phyloP scores from a whole-genome alignment of 805 yeast species.

The Sugiyamaella valdiviana region DNA sequence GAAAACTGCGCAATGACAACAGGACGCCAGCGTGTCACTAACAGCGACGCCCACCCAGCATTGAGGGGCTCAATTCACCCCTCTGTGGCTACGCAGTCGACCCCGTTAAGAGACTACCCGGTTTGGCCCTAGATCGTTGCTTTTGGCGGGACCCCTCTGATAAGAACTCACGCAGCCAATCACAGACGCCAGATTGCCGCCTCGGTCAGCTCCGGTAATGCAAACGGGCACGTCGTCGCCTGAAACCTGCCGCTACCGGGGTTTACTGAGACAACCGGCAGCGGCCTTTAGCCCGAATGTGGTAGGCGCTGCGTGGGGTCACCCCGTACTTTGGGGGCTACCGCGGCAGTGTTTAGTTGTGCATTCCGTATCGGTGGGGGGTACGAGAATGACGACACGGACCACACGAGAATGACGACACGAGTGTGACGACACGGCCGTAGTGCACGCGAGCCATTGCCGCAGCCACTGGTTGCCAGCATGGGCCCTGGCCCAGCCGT shows the following conservation, averaged over 20 bases:
- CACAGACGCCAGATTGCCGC: not conserved
- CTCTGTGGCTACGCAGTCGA: not conserved
- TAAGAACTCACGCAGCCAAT: not conserved
- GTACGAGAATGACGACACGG: too few relatives aligned
- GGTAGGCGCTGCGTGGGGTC: not conserved
- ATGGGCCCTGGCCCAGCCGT: too few relatives aligned
- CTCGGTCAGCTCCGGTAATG: conserved; percentile 3
- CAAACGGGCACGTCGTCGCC: too few relatives aligned
- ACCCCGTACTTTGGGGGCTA: too few relatives aligned
- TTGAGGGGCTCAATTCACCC: not conserved
- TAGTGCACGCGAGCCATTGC: too few relatives aligned
- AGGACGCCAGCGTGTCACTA: not conserved
- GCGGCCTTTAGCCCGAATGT: not conserved
- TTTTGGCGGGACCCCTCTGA: not conserved
- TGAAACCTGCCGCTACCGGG: not conserved
- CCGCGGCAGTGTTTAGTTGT: too few relatives aligned
- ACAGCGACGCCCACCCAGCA: not conserved
- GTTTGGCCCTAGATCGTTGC: not conserved
- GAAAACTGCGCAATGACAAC: not conserved
- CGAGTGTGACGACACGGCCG: too few relatives aligned
- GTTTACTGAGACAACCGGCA: not conserved
- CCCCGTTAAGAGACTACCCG: not conserved
- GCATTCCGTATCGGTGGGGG: too few relatives aligned
- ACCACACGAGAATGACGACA: too few relatives aligned
- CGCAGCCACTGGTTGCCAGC: too few relatives aligned